Base-by-base conservation (phyloP, 306 rosid species). In the Elaeagnus macrophylla region DNA sequence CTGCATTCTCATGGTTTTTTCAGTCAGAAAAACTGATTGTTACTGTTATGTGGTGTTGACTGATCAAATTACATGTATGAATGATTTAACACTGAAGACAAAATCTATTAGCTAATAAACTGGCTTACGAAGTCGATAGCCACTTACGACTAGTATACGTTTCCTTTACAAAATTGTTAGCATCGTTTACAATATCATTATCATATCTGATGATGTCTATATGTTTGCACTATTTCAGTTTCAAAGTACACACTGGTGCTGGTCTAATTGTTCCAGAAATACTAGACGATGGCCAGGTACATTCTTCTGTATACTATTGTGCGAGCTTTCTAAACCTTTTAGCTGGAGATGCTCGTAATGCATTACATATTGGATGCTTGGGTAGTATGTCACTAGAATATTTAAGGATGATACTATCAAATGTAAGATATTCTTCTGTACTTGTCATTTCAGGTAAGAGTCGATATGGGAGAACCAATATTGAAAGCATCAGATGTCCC, bases 391-490 rank as follows among this genome's bases (percentile, higher is more conserved):
- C 32, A 25, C 32, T 25, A 5, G 32, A 25, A 25, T 25, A 25
- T 25, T 25, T 1, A 25, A 25, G 32, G 32, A 25, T 25, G 32
- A 25, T 25, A 25, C 32, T 25, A 3, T 25, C 4, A 25, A 25
- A 1, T 20, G 32, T 20, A 20, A 20, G 32, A 20, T 4, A 20
- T 25, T 25, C 32, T 25, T 25, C 32, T 25, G 32, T 25, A 56
- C n/a, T 39, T 42, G 47, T 25, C 32, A 62, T 59, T 69, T 72
- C 83, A 91, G 99, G 95, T 87, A 62, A 86, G 57, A 80, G 95
- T 91, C 66, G 93, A 91, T 67, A 91, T 91, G 99, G 99, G 99
- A 7, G 93, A 86, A 56, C 99, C 99, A 1, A 44, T 87, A 67
- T 93, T 91, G 43, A 82, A 84, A 75, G 85, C 95, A 59, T 72